Conservation (phyloP, 1,284 basidiomycete genomes). For the Cryptococcus sp. region DNA sequence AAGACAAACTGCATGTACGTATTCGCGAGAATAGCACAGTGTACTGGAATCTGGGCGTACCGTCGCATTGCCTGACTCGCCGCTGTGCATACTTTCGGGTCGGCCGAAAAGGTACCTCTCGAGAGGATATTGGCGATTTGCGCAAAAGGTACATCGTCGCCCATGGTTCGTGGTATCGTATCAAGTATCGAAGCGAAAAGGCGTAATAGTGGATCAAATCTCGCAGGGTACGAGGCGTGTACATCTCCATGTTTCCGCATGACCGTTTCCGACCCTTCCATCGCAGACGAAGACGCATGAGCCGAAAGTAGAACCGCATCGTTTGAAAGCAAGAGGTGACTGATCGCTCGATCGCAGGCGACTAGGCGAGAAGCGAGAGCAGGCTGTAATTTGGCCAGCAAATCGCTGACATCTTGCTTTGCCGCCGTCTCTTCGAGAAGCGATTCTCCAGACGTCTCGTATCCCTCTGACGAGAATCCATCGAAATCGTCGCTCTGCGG, state of each 20-base stretch:
- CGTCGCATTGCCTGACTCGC: conserved; percentile 66
- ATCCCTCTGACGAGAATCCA: conserved; percentile 53
- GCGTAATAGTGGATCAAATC: conserved; percentile 61
- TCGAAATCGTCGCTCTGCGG: conserved; percentile 69
- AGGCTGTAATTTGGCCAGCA: conserved; percentile 62
- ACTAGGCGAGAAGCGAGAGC: conserved; percentile 60
- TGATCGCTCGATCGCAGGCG: conserved; percentile 63
- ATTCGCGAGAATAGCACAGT: conserved; percentile 60
- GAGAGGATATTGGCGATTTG: conserved; percentile 75
- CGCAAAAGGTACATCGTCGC: conserved; percentile 50
- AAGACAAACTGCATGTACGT: conserved; percentile 74
- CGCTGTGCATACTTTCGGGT: conserved; percentile 64
- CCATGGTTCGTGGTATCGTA: conserved; percentile 76
- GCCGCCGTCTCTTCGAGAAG: conserved; percentile 54
- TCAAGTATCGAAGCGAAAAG: conserved; percentile 75
- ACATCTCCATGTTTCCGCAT: conserved; percentile 60
- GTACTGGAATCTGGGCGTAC: conserved; percentile 60
- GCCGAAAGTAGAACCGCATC: conserved; percentile 67
- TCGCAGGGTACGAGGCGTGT: conserved; percentile 63
- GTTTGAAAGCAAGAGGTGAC: conserved; percentile 74
- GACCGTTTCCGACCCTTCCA: conserved; percentile 38
- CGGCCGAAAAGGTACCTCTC: conserved; percentile 74
- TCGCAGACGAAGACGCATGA: conserved; percentile 53
- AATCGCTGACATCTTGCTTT: conserved; percentile 68
- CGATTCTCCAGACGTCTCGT: conserved; percentile 62